Conservation (phyloP, 1,139 yeast species). For the Komagataea norvegica region DNA sequence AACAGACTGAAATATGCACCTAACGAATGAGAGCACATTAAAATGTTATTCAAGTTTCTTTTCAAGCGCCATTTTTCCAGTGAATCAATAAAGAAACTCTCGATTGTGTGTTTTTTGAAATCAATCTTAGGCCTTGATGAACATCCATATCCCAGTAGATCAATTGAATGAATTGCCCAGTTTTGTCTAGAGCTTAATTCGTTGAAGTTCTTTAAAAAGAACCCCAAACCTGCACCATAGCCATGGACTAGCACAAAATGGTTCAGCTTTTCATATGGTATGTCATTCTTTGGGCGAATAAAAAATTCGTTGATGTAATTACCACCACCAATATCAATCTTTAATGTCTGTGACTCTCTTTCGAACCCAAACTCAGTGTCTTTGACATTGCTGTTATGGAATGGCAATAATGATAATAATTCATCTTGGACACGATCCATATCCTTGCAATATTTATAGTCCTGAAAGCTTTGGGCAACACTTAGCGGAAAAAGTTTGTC, state of each 20-base stretch:
- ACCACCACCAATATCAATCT: slow-evolving; percentile 38
- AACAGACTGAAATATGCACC: slow-evolving; percentile 84
- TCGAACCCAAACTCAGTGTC: slow-evolving; percentile 15
- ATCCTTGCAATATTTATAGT: slow-evolving; percentile 41
- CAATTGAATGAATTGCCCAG: slow-evolving; percentile 71
- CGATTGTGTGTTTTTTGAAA: slow-evolving; percentile 43
- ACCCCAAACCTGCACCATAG: slow-evolving; percentile 75
- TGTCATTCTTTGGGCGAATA: slow-evolving; percentile 42
- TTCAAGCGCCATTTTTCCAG: slow-evolving; percentile 70
- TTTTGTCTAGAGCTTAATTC: slow-evolving; percentile 34
- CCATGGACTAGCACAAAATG: slow-evolving; percentile 72
- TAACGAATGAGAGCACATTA: slow-evolving; percentile 83
- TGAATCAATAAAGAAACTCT: slow-evolving; percentile 71
- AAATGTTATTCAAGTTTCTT: slow-evolving; percentile 50
- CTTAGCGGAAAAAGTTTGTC: slow-evolving; percentile 55
- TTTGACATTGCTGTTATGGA: slow-evolving; percentile 12
- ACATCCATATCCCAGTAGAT: slow-evolving; percentile 72
- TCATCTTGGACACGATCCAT: slow-evolving; percentile 50
- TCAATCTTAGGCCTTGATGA: slow-evolving; percentile 51
- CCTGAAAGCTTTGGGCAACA: slow-evolving; percentile 45
- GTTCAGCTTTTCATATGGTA: slow-evolving; percentile 32
- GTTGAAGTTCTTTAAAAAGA: slow-evolving; percentile 58
- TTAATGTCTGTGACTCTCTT: slow-evolving; percentile 28
- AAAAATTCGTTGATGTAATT: slow-evolving; percentile 61
- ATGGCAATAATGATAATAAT: slow-evolving; percentile 35